Evolutionary conservation across 176 grass and related monocot genomes (phyloP).

Genomic region (Rhynchospora breviuscula): DNA sequence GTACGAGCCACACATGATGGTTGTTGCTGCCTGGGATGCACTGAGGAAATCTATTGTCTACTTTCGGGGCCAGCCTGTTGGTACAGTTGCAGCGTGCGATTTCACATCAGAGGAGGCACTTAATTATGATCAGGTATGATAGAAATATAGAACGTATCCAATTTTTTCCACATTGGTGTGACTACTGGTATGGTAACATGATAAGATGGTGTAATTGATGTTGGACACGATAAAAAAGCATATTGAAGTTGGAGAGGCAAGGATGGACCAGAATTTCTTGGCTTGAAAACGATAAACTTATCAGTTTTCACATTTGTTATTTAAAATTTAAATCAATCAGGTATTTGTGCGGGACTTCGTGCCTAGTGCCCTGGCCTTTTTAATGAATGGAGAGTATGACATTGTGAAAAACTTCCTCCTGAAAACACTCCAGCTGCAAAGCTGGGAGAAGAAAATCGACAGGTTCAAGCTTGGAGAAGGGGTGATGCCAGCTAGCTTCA

Average conservation of each 20-base stretch:
- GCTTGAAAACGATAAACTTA: neutral
- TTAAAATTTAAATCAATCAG: constrained; percentile 29
- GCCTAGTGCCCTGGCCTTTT: constrained; percentile 80
- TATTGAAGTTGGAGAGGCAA: neutral
- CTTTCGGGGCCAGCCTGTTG: constrained; percentile 65
- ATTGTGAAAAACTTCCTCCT: constrained; percentile 94
- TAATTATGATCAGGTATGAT: constrained; percentile 89
- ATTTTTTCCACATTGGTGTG: neutral
- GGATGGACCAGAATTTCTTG: neutral
- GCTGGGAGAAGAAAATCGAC: constrained; percentile 83
- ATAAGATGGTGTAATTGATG: neutral
- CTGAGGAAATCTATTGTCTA: constrained; percentile 66
- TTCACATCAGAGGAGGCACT: constrained; percentile 75
- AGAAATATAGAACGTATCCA: neutral
- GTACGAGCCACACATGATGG: constrained; percentile 51
- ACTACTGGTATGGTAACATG: neutral
- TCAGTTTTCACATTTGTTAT: neutral
- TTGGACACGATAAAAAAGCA: neutral
- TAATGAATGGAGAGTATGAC: constrained; percentile 87
- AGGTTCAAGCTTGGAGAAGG: constrained; percentile 94
- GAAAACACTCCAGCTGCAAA: constrained; percentile 80
- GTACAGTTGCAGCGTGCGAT: constrained; percentile 56
- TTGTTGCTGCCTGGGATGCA: constrained; percentile 72
- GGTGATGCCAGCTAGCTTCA: constrained; percentile 95
- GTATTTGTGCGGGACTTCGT: constrained; percentile 95